Percentiles rank a stretch among this genome's conserved stretches.
Conservation (phyloP, 2,329 filamentous ascomycete species). For the Talaromyces amestolkiae region DNA sequence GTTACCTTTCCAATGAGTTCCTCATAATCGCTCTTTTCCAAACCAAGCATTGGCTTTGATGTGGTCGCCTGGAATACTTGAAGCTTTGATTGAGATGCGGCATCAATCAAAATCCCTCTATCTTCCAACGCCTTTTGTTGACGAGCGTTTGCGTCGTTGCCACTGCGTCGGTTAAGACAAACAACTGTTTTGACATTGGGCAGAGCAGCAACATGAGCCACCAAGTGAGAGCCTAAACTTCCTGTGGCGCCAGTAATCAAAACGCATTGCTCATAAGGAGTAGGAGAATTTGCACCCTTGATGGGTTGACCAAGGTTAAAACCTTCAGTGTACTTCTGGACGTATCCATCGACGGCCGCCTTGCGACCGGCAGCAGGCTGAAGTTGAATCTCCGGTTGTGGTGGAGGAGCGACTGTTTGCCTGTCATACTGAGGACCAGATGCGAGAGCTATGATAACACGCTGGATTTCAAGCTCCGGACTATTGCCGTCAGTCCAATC, state of each 20-base stretch:
- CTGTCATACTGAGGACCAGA: conserved; percentile 19
- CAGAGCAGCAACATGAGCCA: conserved; percentile 36
- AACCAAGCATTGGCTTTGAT: conserved; percentile 49
- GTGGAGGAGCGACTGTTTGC: neutral
- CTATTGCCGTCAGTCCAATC: conserved; percentile 26
- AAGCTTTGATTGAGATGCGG: conserved; percentile 36
- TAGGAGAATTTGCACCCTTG: neutral
- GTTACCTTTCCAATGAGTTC: conserved; percentile 43
- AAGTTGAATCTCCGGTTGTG: conserved; percentile 4
- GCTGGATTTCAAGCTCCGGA: conserved; percentile 20
- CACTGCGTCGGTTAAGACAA: conserved; percentile 49
- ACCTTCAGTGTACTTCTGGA: conserved; percentile 24
- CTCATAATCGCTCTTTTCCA: conserved; percentile 41
- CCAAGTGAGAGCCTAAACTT: conserved; percentile 41
- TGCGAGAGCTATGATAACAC: conserved; percentile 24
- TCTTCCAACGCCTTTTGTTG: conserved; percentile 36
- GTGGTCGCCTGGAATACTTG: conserved; percentile 51
- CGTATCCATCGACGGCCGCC: conserved; percentile 25
- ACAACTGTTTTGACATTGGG: conserved; percentile 35
- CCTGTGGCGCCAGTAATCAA: conserved; percentile 45
- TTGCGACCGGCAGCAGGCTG: conserved; percentile 18
- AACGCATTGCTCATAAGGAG: conserved; percentile 28
- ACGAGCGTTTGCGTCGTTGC: conserved; percentile 24
- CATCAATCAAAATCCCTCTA: conserved; percentile 26
- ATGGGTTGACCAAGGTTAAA: conserved; percentile 21